A percentile compares a stretch with the other conserved stretches of the same genome.
Conservation (phyloP, 73 alveolate species). For the Chromera velia region DNA sequence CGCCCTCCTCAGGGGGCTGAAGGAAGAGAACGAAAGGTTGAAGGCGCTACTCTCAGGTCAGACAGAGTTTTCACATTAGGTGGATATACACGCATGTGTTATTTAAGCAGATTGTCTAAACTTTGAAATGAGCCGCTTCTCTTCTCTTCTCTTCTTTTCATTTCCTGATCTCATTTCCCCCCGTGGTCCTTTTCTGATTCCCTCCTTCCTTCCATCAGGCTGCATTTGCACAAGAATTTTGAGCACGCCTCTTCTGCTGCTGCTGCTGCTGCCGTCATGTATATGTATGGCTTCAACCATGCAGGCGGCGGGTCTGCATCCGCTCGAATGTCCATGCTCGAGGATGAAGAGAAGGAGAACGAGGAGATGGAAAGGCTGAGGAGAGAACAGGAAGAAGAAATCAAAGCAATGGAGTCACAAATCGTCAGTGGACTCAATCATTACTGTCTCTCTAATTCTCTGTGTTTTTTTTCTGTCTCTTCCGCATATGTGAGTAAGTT, state of each 20-base stretch:
- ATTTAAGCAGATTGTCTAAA: background rate
- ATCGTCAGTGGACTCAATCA: no score
- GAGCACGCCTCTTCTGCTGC: background rate
- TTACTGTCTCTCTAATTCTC: no score
- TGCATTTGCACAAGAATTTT: background rate
- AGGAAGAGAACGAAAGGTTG: constrained; percentile 82
- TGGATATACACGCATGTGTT: background rate
- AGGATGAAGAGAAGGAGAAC: background rate
- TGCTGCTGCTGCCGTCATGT: background rate
- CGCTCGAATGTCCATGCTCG: background rate
- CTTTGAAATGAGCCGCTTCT: no score
- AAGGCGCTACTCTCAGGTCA: constrained; percentile 62
- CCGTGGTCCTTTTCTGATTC: no score
- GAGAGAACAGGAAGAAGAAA: no score
- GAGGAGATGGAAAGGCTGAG: background rate
- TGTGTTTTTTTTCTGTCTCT: no score
- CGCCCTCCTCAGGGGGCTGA: constrained; percentile 75
- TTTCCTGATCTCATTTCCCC: no score
- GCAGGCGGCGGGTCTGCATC: background rate
- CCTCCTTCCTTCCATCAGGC: no score
- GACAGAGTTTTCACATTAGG: no score
- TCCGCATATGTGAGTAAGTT: no score
- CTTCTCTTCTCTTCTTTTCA: no score
- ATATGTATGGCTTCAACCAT: background rate
- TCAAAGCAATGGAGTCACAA: no score